phyloP scores from a whole-genome alignment of 1,284 basidiomycete genomes.

The Malassezia psittaci region DNA sequence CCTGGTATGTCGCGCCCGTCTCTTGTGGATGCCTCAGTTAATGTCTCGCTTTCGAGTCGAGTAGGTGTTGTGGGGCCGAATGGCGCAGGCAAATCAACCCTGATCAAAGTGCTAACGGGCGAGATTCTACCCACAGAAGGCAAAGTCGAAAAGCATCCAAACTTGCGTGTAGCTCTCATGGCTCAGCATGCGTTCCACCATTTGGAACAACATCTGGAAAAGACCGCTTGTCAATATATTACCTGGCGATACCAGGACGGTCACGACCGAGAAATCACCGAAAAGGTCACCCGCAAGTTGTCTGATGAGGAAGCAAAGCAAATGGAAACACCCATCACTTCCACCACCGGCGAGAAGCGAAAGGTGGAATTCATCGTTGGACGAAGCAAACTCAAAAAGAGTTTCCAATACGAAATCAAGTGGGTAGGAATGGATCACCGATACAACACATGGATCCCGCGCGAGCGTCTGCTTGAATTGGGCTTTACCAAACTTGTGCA shows the following conservation, averaged over 20 bases:
- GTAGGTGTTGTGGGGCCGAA: conserved; percentile 49
- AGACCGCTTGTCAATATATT: conserved; percentile 46
- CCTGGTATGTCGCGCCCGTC: conserved; percentile 74
- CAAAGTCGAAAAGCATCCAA: conserved; percentile 87
- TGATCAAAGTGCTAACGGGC: conserved; percentile 92
- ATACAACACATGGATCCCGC: conserved; percentile 85
- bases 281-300: conserved; percentile 77
- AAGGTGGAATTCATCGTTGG: conserved; percentile 84
- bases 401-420: conserved; percentile 88
- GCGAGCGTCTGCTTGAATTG: conserved; percentile 75
- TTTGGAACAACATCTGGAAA: conserved; percentile 47
- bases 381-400: conserved; percentile 91
- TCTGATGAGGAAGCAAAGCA: conserved; percentile 75
- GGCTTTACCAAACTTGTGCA: conserved; percentile 85
- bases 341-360: conserved; percentile 79
- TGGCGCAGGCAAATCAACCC: conserved; percentile 58
- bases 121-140: conserved; percentile 89
- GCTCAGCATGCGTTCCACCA: conserved; percentile 64
- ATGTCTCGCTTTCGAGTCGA: conserved; percentile 65
- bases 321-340: conserved; percentile 79
- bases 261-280: conserved; percentile 86
- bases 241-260: conserved; percentile 99
- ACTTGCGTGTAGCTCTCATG: conserved; percentile 90
- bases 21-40: conserved; percentile 78
- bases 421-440: conserved; percentile 88